A percentile compares a stretch with the other conserved stretches of the same genome.
Evolutionary conservation across 2,329 filamentous ascomycete genomes (phyloP).

Genomic region (Neopestalotiopsis sp.): DNA sequence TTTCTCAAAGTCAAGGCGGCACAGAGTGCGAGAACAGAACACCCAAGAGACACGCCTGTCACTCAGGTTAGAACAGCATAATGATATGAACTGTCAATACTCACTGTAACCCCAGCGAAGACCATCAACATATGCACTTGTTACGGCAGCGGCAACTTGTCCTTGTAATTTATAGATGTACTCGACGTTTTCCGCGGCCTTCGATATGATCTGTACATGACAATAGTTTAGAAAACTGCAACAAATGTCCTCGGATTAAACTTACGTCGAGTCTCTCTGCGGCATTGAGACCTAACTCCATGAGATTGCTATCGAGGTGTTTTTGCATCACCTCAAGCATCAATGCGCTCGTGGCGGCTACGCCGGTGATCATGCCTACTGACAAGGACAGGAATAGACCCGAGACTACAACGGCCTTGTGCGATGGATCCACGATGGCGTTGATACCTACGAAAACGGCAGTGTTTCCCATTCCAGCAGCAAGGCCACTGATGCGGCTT

Average conservation of each 20-base stretch:
- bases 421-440: conserved; percentile 40
- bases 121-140: conserved; percentile 13
- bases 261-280: conserved; percentile 2
- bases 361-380: conserved; percentile 43
- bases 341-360: conserved; percentile 43
- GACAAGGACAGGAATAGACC: conserved; percentile 44
- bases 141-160: conserved; percentile 1
- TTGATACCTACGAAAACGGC: conserved; percentile 49
- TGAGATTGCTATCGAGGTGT: neutral
- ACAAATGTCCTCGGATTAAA: neutral
- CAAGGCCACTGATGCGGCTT: conserved; percentile 41
- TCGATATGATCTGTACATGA: neutral
- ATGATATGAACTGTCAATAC: neutral
- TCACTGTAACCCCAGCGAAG: conserved; percentile 15
- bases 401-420: conserved; percentile 46
- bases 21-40: conserved; percentile 3
- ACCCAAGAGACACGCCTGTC: conserved; percentile 10
- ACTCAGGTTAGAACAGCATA: neutral
- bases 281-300: neutral
- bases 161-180: conserved; percentile 12
- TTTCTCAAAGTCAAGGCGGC: conserved; percentile 8
- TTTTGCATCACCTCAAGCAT: conserved; percentile 32
- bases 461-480: conserved; percentile 45
- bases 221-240: neutral
- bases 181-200: conserved; percentile 12